Evolutionary conservation across 371 early-diverging fungal species (phyloP), one percentile per base, ranked within the genome.

Genomic region (Mortierella sp.): DNA sequence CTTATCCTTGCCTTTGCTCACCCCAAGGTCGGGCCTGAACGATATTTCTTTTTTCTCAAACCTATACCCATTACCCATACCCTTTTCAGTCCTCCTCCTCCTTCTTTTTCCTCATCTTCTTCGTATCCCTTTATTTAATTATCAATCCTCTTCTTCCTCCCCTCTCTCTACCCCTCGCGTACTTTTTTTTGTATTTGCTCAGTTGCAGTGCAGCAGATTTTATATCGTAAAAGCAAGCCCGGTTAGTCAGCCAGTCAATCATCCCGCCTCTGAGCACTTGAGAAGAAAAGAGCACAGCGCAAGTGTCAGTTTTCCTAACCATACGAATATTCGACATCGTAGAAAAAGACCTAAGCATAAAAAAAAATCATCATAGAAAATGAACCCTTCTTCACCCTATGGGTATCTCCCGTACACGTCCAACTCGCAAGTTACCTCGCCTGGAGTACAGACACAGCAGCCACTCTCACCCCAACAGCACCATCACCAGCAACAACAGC

Each of bases 371-470:
- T 6, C 55, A 12, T 11, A 28, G 49, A 67, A 54, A 22, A 68
- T 68, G 75, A 68, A 69, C 45, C 40, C 69, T 32, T 35, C 75
- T 22, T 66, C 70, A 51, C 52, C 70, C 49, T 81, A 70, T 68
- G 72, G 61, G 72, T 75, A 59, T 43, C 67, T 67, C 72, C 72
- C 75, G 35, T 80, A 75, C 52, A 66, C 81, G 22, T 58, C 81
- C 3, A 64, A 75, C 28, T 75, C 81, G 39, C 79, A 78, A 51
- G 59, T 73, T 2, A 59, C 75, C 30, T 74, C 79, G 32, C 75
- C 75, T 10, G 73, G 64, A 22, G 32, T 64, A 26, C 78, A 73
- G 60, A 66, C 52, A 24, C 75, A 75, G 22, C 77, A 66, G 32
- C 43, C 62, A 43, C 57, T 37, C 4, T 58, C 62, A 2, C 70